Base-by-base conservation (phyloP, 208 protist genomes). In the Trichomonas tenax region DNA sequence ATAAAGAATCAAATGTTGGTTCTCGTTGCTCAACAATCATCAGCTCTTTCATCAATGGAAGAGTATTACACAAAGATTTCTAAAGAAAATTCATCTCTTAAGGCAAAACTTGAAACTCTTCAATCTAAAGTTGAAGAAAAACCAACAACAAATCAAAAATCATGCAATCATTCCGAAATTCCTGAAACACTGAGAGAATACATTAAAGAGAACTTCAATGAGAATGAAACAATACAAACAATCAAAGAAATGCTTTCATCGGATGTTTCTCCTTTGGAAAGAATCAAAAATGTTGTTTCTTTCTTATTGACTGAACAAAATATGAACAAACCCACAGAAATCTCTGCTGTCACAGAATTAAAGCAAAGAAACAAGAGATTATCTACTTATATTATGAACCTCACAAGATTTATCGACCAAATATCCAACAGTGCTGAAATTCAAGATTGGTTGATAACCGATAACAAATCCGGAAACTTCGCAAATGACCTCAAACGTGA, bases 341-440 rank as follows among this genome's bases (percentile, higher is more conserved):
- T 2, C 11, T 38, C 4, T 40, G 46, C 48, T 17, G 11, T 34
- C 15, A 38, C 34, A 38, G 44, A 48, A 38, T 26, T 23, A 23
- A n/a, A 38, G 38, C n/a, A 89, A 48, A 2, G 46, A 36, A 38
- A 38, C 51, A 41, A 58, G 4, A 93, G 86, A 38, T 38, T 93
- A 38, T 23, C 45, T 17, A 38, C 11, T 21, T 93, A 93, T 93
- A 48, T 93, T 34, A 38, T 23, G 0, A 93, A 51, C 38, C 15
- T 93, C 0, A 41, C 45, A 38, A n/a, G 86, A 21, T 93, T 93
- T 93, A 51, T 93, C 0, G 86, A 93, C 38, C 86, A 93, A 51
- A 93, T 93, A 34, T 34, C 86, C 10, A 93, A 93, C 46, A 93
- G 86, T 38, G 86, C 40, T 8, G 86, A 93, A 93, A 51, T 93